A percentile compares a stretch with the other conserved stretches of the same genome.
phyloP scores from a whole-genome alignment of 164 flowering plant species.

The Annona cherimola region DNA sequence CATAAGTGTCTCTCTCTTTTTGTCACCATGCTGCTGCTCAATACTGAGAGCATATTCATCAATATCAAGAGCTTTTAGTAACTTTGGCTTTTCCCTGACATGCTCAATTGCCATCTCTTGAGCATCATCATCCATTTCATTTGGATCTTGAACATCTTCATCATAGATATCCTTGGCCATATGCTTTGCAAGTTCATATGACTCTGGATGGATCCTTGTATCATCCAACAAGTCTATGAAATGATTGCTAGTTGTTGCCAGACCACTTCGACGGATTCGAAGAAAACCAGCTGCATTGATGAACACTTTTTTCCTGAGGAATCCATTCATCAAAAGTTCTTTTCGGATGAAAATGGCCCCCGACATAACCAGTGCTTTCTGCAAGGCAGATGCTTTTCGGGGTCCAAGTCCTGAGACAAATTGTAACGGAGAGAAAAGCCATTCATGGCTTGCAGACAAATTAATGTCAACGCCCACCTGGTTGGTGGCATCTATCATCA shows the following conservation, averaged over 20 bases:
- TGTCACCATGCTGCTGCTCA: constrained; percentile 20
- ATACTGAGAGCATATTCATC: constrained; percentile 39
- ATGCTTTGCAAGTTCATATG: constrained; percentile 78
- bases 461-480: constrained; percentile 94
- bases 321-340: constrained; percentile 57
- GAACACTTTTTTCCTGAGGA: constrained; percentile 76
- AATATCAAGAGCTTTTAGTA: constrained; percentile 45
- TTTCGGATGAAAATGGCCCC: constrained; percentile 72
- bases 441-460: constrained; percentile 85
- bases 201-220: constrained; percentile 95
- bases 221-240: constrained; percentile 86
- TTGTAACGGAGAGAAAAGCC: constrained; percentile 90
- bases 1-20: constrained; percentile 58
- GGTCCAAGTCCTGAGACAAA: constrained; percentile 96
- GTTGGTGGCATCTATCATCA: constrained; percentile 90
- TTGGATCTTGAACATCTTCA: constrained; percentile 36
- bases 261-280: constrained; percentile 84
- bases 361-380: constrained; percentile 70
- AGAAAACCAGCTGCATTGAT: constrained; percentile 87
- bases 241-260: constrained; percentile 71
- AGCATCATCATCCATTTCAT: constrained; percentile 74
- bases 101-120: constrained; percentile 88
- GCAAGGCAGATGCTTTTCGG: constrained; percentile 82
- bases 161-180: constrained; percentile 77
- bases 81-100: constrained; percentile 64